Base-by-base conservation (phyloP, 1,139 yeast genomes). In the Hyphopichia wangnamkhiaoensis region DNA sequence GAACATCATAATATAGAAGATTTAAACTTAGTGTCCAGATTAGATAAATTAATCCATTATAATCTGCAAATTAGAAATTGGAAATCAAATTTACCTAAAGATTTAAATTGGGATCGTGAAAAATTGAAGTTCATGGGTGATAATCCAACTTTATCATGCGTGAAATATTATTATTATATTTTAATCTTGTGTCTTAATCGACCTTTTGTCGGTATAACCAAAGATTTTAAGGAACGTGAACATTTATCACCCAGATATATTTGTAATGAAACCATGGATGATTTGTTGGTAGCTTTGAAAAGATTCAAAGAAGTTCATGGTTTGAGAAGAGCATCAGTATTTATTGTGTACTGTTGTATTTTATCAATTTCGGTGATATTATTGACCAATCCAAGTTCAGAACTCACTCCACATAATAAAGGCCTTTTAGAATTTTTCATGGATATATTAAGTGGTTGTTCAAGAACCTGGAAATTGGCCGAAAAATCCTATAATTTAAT, bases 141-240 rank as follows among this genome's bases (percentile, higher is more conserved):
- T 58, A 60, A 77, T 55, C 74, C 82, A 40, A 61, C 80, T 28
- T 55, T 74, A 17, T 66, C 79, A 42, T 68, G 79, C 39, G 73
- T 79, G 27, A 63, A 83, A 48, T 80, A 78, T 53, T 79, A 78
- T 51, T 81, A 80, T 52, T 80, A 79, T 50, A 75, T 80, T 32
- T 69, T 79, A 5, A 56, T 76, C 6, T 61, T 80, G 18, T 79
- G 84, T 43, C 68, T 80, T 37, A 80, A 80, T 52, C 65, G 83
- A 33, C 85, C 85, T 1, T 80, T 80, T 49, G 70, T 81, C 33
- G 73, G 71, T 23, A 44, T 55, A n/a, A 48, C 48, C 16, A 37
- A 40, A 12, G 37, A 40, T 3, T 24, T 40, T 2, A 30, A 38
- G n/a, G 40, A 50, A 14, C 38, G 43, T 15, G 42, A 46, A 39